Conservation (phyloP, 306 rosid genomes). For the Luffa acutangula region DNA sequence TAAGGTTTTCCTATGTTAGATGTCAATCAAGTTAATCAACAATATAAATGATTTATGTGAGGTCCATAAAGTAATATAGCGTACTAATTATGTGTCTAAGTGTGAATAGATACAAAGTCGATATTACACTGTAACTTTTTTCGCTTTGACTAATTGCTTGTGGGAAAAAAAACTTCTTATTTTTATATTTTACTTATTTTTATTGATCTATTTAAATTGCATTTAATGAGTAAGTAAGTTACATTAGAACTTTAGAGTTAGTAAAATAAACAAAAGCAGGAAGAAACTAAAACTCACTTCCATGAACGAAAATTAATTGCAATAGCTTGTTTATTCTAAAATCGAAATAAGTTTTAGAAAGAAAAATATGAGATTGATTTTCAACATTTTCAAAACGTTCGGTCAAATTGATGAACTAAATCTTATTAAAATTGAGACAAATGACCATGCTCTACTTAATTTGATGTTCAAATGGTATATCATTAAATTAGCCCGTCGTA, state of each 20-base stretch:
- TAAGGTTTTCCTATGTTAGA: no score
- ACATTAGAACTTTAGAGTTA: not conserved
- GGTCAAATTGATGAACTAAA: no score
- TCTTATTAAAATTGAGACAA: not conserved
- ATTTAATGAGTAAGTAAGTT: not conserved
- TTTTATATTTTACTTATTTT: not conserved
- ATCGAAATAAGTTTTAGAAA: not conserved
- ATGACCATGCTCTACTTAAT: not conserved
- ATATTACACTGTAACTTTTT: no score
- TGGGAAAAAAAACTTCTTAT: not conserved
- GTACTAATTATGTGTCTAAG: not conserved
- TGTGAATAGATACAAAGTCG: not conserved
- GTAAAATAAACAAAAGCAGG: no score
- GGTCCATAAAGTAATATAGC: no score
- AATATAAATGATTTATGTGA: no score
- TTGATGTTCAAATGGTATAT: not conserved
- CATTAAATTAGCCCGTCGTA: not conserved
- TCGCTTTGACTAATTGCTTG: not conserved
- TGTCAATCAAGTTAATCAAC: no score
- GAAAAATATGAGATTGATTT: no score
- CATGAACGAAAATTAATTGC: no score
- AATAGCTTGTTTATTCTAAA: no score
- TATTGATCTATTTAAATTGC: not conserved
- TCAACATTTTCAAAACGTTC: no score
- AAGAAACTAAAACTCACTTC: no score